Evolutionary conservation across 768 basidiomycete genomes (phyloP), one percentile per base, ranked within the genome.

Genomic region (Ramaria rubella): DNA sequence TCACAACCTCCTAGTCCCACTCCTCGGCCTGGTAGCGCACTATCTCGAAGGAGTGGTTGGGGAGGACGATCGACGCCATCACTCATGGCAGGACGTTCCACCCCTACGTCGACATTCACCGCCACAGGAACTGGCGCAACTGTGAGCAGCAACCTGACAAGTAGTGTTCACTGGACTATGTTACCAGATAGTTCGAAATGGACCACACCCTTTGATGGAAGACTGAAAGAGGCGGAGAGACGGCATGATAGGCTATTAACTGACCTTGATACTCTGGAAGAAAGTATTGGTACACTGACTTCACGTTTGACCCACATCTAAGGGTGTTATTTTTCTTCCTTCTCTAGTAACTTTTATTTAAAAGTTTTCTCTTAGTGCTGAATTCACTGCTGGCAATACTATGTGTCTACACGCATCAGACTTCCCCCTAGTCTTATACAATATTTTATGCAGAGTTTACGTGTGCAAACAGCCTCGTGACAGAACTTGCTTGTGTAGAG

Each of bases 1-100:
- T 57, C 56, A 2, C 57, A 52, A 38, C 45, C 55, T 4, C 42
- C 56, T 6, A 59, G 59, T 40, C 49, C 56, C 14, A 56, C 56
- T 4, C 56, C 59, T 5, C 23, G 55, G 3, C 55, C 55, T 31
- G 46, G 55, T 11, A 56, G 55, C 17, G 55, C 55, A 21, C 7
- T 56, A 45, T 56, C 55, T 7, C 55, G 55, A 1, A 56, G 21
- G 26, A 56, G 46, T 29, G 55, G 55, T 30, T 56, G 55, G 55
- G 55, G 55, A 30, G 52, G 52, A n/a, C 23, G 55, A 21, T 56
- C 55, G 14, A 56, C 55, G 5, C 55, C 55, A 34, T 56, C 55
- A 5, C 27, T 56, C 17, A 4, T 56, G 17, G 24, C 29, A 5
- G 55, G 55, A 46, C 43, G 55, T 14, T 42, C 40, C 14, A 56